A percentile compares a stretch with the other conserved stretches of the same genome.
Conservation (phyloP, 768 basidiomycete genomes). For the Mrakia gelida region DNA sequence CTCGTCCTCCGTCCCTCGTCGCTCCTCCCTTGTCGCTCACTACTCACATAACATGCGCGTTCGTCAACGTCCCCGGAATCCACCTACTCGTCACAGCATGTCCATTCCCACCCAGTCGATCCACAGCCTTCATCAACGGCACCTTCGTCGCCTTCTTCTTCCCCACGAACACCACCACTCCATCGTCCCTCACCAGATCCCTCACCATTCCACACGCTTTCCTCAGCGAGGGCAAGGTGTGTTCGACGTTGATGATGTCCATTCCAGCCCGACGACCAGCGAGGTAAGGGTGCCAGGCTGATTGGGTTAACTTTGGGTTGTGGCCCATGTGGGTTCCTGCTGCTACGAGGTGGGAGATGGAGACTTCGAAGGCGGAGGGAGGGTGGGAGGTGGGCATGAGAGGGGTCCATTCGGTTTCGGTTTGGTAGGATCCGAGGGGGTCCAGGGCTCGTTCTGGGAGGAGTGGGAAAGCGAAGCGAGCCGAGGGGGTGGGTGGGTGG, state of each 20-base stretch:
- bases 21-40: background rate
- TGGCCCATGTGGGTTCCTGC: conserved; percentile 94
- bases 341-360: conserved; percentile 84
- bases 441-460: background rate
- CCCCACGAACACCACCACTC: conserved; percentile 79
- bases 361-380: conserved; percentile 57
- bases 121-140: conserved; percentile 70
- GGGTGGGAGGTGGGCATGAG: conserved; percentile 49
- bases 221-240: conserved; percentile 83
- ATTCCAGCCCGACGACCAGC: conserved; percentile 86
- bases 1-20: background rate
- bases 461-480: background rate
- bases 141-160: conserved; percentile 52
- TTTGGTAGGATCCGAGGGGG: conserved; percentile 25
- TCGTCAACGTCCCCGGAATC: conserved; percentile 93
- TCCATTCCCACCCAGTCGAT: conserved; percentile 70
- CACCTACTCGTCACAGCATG: conserved; percentile 83
- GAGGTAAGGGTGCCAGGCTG: conserved; percentile 84
- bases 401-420: conserved; percentile 26
- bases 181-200: conserved; percentile 71
- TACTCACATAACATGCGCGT: conserved; percentile 50
- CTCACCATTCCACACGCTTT: conserved; percentile 84
- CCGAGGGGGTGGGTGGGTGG: background rate
- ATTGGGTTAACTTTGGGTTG: conserved; percentile 69
- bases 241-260: conserved; percentile 90